A percentile compares a stretch with the other conserved stretches of the same genome.
Conservation (phyloP, 2,329 filamentous ascomycete species). For the Fusarium sp. region DNA sequence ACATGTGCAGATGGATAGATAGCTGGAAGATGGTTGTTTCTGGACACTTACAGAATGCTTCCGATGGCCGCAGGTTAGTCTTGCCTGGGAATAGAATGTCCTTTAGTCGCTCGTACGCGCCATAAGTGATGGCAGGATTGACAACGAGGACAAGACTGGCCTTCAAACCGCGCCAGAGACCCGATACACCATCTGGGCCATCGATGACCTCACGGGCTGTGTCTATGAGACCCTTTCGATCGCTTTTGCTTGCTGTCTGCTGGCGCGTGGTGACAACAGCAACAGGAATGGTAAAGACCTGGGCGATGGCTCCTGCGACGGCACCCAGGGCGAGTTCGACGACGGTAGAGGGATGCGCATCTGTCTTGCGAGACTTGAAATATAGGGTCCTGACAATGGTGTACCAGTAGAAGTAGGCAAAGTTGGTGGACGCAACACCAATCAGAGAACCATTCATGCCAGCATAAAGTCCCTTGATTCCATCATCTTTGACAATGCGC, state of each 20-base stretch:
- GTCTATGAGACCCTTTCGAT: constrained; percentile 87
- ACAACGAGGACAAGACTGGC: constrained; percentile 95
- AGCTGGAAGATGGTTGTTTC: neutral
- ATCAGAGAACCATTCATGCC: constrained; percentile 89
- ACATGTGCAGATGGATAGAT: neutral
- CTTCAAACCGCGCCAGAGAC: constrained; percentile 95
- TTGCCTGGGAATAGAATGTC: constrained; percentile 82
- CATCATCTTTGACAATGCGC: constrained; percentile 86
- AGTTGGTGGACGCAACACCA: constrained; percentile 96
- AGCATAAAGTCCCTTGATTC: constrained; percentile 84
- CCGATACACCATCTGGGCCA: constrained; percentile 88
- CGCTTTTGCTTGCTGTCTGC: constrained; percentile 87
- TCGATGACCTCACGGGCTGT: constrained; percentile 91
- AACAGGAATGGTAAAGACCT: constrained; percentile 96
- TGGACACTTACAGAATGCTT: constrained; percentile 84
- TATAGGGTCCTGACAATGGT: constrained; percentile 88
- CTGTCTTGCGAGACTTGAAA: constrained; percentile 67
- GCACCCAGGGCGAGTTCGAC: constrained; percentile 88
- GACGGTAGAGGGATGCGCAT: constrained; percentile 76
- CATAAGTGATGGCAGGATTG: constrained; percentile 98
- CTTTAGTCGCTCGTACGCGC: constrained; percentile 91
- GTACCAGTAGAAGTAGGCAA: constrained; percentile 99
- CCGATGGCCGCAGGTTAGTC: constrained; percentile 79
- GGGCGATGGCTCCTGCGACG: constrained; percentile 87
- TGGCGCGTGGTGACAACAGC: constrained; percentile 96